Conservation (phyloP, 352 stramenopile genomes). For the Pythium aphanidermatum region DNA sequence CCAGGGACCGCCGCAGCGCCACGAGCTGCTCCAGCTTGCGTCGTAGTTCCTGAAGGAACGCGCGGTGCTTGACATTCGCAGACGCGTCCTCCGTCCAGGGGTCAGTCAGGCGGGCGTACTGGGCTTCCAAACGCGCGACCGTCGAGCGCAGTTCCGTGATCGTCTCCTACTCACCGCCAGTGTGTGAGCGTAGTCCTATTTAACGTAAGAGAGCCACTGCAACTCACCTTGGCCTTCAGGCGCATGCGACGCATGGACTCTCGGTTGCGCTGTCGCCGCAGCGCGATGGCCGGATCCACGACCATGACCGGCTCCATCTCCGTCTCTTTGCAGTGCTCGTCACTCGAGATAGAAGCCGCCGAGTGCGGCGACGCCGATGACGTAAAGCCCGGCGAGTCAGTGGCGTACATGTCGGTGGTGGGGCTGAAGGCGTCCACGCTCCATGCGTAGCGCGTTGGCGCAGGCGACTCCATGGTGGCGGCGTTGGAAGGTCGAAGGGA, state of each 20-base stretch:
- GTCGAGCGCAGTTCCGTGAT: constrained; percentile 20
- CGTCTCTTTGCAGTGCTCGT: constrained; percentile 1
- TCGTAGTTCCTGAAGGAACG: constrained; percentile 10
- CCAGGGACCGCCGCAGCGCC: constrained; percentile 21
- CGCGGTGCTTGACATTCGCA: constrained; percentile 2
- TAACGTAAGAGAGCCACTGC: too few species aligned
- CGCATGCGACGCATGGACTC: too few species aligned
- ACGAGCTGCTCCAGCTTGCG: constrained; percentile 22
- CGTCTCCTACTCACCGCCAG: constrained; percentile 9
- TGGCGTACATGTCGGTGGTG: constrained; percentile 22
- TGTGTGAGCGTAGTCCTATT: background rate
- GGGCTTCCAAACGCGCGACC: constrained; percentile 14
- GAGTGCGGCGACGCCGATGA: background rate
- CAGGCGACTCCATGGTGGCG: constrained; percentile 2
- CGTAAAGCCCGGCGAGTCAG: background rate
- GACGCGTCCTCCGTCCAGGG: background rate
- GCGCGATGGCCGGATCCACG: too few species aligned
- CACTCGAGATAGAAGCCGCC: background rate
- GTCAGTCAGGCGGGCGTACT: constrained; percentile 13
- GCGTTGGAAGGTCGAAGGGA: too few species aligned
- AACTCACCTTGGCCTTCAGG: too few species aligned
- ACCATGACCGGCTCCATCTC: too few species aligned
- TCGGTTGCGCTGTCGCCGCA: too few species aligned
- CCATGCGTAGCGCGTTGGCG: constrained; percentile 7
- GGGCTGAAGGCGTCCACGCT: constrained; percentile 10